Percentiles rank a stretch among this genome's conserved stretches.
These are phyloP conservation scores for Pseudonectria buxi DNA, from an alignment of 2,329 filamentous ascomycete species.

Conservation along the genomic window DNA sequence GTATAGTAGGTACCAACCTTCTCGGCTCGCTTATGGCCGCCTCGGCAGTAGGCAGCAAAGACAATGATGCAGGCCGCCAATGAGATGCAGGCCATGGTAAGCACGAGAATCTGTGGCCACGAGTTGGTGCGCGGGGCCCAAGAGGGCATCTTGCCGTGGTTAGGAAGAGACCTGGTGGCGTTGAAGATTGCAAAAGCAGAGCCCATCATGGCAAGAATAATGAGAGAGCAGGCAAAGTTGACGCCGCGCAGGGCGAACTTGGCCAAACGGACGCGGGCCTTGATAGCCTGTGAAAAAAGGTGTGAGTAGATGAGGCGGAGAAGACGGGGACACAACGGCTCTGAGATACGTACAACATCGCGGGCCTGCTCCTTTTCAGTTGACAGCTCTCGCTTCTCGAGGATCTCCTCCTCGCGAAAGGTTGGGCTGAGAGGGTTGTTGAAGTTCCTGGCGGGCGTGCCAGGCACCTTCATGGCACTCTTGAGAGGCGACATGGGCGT, in stretches of 20 bases:
- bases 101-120: constrained; percentile 85
- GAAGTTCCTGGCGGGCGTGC: constrained; percentile 66
- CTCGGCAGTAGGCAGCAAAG: constrained; percentile 79
- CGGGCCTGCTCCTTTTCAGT: constrained; percentile 83
- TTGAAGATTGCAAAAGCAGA: constrained; percentile 92
- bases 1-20: constrained; percentile 95
- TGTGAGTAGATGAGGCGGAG: constrained; percentile 19
- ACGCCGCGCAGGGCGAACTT: constrained; percentile 93
- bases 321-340: neutral
- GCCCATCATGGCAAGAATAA: constrained; percentile 84
- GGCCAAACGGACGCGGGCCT: constrained; percentile 81
- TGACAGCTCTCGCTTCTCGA: constrained; percentile 75
- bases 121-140: constrained; percentile 75
- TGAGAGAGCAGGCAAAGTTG: constrained; percentile 94
- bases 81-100: constrained; percentile 73
- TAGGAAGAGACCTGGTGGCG: constrained; percentile 66
- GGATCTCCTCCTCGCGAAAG: constrained; percentile 76
- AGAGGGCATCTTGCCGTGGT: constrained; percentile 72
- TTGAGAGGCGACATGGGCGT: constrained; percentile 75
- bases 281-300: constrained; percentile 64
- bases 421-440: constrained; percentile 82
- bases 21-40: constrained; percentile 81
- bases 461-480: constrained; percentile 83
- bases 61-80: constrained; percentile 72
- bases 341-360: constrained; percentile 68